Percentiles rank a stretch among this genome's conserved stretches.
Evolutionary conservation across 2,329 filamentous ascomycete species (phyloP).

Genomic region (Ascochyta lentis): DNA sequence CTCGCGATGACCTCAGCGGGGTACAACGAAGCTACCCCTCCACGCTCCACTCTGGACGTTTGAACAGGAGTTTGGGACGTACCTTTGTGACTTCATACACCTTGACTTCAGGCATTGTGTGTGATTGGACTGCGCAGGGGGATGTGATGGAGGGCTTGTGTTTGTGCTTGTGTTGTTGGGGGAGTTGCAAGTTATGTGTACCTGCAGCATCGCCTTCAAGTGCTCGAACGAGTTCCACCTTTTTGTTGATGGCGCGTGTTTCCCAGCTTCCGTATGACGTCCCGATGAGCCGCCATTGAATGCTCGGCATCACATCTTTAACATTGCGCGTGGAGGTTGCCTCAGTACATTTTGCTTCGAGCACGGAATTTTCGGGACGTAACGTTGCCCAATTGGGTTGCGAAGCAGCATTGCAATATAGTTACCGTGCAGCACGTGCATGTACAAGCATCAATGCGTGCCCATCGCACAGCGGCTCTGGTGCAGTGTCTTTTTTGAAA

Average conservation of each 20-base stretch:
- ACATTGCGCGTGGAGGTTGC: background rate
- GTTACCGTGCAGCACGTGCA: background rate
- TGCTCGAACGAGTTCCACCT: constrained; percentile 37
- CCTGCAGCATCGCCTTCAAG: background rate
- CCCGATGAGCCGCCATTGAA: constrained; percentile 29
- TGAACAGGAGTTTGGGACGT: constrained; percentile 21
- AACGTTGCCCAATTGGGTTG: background rate
- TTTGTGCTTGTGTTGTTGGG: constrained; percentile 12
- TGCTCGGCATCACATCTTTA: background rate
- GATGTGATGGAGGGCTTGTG: constrained; percentile 22
- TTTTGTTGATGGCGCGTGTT: constrained; percentile 39
- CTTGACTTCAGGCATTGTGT: constrained; percentile 39
- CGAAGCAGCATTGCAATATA: constrained; percentile 1
- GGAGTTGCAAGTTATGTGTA: constrained; percentile 9
- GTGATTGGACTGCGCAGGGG: background rate
- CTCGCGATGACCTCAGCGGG: constrained; percentile 32
- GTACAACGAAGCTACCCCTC: constrained; percentile 36
- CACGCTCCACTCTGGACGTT: constrained; percentile 8
- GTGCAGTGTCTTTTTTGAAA: background rate
- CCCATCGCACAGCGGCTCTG: background rate
- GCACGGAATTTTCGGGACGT: constrained; percentile 7
- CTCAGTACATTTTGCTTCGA: background rate
- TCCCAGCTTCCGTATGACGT: constrained; percentile 40
- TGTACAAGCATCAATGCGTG: background rate
- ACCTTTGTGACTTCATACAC: constrained; percentile 48